A percentile compares a stretch with the other conserved stretches of the same genome.
Evolutionary conservation across 2,329 filamentous ascomycete genomes (phyloP).

Genomic region (Neofusicoccum ribis): DNA sequence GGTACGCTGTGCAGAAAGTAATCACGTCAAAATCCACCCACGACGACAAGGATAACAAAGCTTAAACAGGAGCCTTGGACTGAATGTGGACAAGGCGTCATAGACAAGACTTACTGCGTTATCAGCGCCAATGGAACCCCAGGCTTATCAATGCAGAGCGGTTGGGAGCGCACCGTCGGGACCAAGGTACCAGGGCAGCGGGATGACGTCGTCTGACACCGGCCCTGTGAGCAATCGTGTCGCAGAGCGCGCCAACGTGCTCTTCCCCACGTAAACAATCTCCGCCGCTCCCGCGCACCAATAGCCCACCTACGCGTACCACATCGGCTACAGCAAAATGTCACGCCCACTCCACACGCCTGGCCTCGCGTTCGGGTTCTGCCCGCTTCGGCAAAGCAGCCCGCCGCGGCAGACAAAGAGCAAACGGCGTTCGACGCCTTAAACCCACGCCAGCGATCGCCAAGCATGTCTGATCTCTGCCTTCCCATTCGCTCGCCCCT

Average conservation of each 20-base stretch:
- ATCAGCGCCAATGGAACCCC: neutral
- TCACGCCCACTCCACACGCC: too few relatives aligned
- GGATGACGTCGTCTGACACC: conserved; percentile 4
- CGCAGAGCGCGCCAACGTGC: neutral
- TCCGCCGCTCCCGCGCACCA: too few relatives aligned
- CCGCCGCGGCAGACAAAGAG: neutral
- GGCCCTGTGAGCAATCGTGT: conserved; percentile 10
- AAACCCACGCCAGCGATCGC: neutral
- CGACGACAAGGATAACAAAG: too few relatives aligned
- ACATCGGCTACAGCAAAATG: too few relatives aligned
- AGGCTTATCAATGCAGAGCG: neutral
- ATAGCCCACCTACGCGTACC: too few relatives aligned
- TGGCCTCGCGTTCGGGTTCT: neutral
- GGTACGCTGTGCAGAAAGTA: too few relatives aligned
- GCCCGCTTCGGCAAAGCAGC: neutral
- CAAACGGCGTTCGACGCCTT: neutral
- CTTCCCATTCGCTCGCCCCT: neutral
- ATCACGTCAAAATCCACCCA: too few relatives aligned
- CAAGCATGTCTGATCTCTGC: conserved; percentile 8
- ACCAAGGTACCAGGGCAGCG: neutral
- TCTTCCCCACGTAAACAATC: too few relatives aligned
- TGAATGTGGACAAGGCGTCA: too few relatives aligned
- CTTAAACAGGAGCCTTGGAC: too few relatives aligned
- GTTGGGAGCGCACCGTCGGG: neutral
- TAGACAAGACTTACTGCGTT: too few relatives aligned